Evolutionary conservation across 176 grass and related monocot genomes (phyloP).

Genomic region (Avena eriantha): DNA sequence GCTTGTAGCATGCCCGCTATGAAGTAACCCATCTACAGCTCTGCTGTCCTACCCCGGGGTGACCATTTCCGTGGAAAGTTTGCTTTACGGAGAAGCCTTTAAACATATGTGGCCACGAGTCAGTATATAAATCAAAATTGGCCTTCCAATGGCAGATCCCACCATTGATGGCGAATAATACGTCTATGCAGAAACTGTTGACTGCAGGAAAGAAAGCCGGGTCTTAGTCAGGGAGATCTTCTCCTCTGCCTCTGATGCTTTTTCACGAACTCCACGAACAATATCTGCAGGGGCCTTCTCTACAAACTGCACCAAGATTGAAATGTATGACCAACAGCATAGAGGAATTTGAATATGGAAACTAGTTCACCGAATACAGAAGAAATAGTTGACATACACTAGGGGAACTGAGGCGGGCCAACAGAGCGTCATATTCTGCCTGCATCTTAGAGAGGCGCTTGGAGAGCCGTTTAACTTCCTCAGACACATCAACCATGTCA

Average conservation of each 20-base stretch:
- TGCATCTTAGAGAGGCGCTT: slow-evolving; percentile 97
- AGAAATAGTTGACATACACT: slow-evolving; percentile 54
- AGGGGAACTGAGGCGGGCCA: slow-evolving; percentile 74
- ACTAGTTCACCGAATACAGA: background rate
- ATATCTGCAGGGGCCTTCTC: slow-evolving; percentile 92
- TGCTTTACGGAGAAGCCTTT: background rate
- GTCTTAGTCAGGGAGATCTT: slow-evolving; percentile 88
- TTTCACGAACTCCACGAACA: slow-evolving; percentile 84
- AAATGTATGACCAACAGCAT: background rate
- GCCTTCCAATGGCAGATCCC: background rate
- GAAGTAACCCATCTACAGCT: background rate
- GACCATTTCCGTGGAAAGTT: slow-evolving; percentile 3
- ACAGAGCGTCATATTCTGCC: slow-evolving; percentile 79
- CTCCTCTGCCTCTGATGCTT: slow-evolving; percentile 84
- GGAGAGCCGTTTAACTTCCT: slow-evolving; percentile 80
- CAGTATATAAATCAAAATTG: slow-evolving; percentile 40
- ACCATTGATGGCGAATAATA: slow-evolving; percentile 21
- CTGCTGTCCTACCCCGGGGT: background rate
- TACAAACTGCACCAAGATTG: slow-evolving; percentile 59
- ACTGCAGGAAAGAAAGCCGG: slow-evolving; percentile 74
- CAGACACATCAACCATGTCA: slow-evolving; percentile 92
- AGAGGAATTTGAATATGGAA: background rate
- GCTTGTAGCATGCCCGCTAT: background rate
- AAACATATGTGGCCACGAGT: background rate
- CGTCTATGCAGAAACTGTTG: slow-evolving; percentile 50